A percentile compares a stretch with the other conserved stretches of the same genome.
phyloP scores from a whole-genome alignment of 2,329 filamentous ascomycete species.

The Penicillium sp. region DNA sequence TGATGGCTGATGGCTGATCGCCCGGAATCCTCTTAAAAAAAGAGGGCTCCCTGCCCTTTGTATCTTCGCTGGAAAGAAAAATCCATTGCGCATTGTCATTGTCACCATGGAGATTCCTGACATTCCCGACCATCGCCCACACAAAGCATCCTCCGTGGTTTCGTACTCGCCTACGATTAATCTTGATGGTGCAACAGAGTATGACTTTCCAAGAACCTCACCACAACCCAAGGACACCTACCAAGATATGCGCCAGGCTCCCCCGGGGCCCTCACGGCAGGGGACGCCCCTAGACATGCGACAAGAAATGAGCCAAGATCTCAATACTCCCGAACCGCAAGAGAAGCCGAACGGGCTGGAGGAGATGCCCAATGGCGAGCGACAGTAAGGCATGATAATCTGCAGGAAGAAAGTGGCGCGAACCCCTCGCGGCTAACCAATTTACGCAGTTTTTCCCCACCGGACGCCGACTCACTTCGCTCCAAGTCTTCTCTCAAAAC shows the following conservation, averaged over 20 bases:
- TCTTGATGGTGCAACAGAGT: slow-evolving; percentile 14
- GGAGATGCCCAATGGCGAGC: slow-evolving; percentile 7
- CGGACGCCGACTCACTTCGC: slow-evolving; percentile 7
- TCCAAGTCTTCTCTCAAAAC: slow-evolving; percentile 24
- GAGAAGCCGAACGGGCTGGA: background rate
- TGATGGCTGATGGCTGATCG: background rate
- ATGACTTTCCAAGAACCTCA: background rate
- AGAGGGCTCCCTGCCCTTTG: background rate
- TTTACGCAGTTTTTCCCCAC: slow-evolving; percentile 8
- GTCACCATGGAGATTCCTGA: slow-evolving; percentile 20
- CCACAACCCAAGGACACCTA: background rate
- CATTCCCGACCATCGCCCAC: slow-evolving; percentile 22
- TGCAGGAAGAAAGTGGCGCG: background rate
- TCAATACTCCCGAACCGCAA: background rate
- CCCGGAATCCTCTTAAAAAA: slow-evolving; percentile 9
- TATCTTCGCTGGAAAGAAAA: no score
- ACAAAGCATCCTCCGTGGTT: slow-evolving; percentile 12
- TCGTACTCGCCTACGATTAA: slow-evolving; percentile 19
- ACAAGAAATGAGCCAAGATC: background rate
- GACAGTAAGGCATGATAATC: background rate
- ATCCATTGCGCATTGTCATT: background rate
- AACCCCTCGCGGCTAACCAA: slow-evolving; percentile 8
- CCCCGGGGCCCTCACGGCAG: no score
- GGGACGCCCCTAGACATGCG: background rate
- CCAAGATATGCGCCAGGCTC: background rate